A percentile compares a stretch with the other conserved stretches of the same genome.
These are phyloP conservation scores for Vachellia collinsii DNA, from an alignment of 306 rosid species.

Conservation along the genomic window DNA sequence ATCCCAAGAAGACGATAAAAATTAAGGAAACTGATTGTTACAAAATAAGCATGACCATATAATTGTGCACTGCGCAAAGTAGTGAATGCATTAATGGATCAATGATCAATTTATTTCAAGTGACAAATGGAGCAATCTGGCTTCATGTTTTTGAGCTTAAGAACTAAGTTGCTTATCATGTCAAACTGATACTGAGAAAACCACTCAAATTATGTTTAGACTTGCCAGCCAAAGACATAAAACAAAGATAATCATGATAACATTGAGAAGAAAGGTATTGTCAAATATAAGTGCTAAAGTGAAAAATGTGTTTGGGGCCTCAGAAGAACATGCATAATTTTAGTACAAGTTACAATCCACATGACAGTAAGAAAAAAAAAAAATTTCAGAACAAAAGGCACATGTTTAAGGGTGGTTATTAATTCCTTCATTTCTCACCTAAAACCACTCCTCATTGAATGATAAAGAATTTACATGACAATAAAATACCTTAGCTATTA, in stretches of 20 bases:
- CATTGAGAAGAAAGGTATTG: neutral
- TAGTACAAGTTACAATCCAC: neutral
- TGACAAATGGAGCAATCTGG: neutral
- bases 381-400: neutral
- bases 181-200: neutral
- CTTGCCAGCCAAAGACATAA: neutral
- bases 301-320: neutral
- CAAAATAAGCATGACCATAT: neutral
- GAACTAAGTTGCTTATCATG: neutral
- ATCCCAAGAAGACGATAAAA: neutral
- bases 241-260: neutral
- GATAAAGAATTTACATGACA: neutral
- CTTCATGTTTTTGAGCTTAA: neutral
- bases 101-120: neutral
- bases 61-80: neutral
- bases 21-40: neutral
- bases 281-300: neutral
- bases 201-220: neutral
- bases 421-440: neutral
- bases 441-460: neutral
- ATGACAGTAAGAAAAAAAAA: neutral
- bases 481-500: constrained; percentile 84
- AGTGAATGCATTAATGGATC: neutral
- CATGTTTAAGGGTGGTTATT: neutral
- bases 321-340: neutral